phyloP scores from a whole-genome alignment of 495 filamentous ascomycete species.

The Evernia prunastri region DNA sequence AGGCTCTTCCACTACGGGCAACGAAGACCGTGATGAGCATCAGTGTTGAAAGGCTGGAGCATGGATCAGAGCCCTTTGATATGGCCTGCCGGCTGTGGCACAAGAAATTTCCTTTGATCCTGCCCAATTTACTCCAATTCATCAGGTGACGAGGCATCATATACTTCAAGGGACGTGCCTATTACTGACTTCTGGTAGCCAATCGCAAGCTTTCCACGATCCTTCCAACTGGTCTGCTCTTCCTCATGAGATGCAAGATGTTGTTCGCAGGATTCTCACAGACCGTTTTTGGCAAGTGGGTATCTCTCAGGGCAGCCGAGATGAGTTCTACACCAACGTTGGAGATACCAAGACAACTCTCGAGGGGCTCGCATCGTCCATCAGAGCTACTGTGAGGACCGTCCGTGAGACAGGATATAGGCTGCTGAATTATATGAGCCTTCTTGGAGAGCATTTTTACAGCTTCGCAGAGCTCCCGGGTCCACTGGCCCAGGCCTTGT shows the following conservation, averaged over 20 bases:
- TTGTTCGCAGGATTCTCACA: constrained; percentile 77
- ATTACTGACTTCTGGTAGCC: constrained; percentile 41
- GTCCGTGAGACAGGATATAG: constrained; percentile 90
- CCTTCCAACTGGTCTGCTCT: constrained; percentile 73
- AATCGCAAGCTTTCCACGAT: constrained; percentile 92
- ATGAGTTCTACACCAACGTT: constrained; percentile 92
- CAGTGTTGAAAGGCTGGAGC: constrained; percentile 81
- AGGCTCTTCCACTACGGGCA: constrained; percentile 70
- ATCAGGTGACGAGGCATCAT: constrained; percentile 50
- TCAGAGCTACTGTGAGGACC: constrained; percentile 78
- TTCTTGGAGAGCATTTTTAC: constrained; percentile 81
- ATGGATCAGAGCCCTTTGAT: constrained; percentile 56
- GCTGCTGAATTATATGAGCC: constrained; percentile 88
- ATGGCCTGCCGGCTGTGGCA: constrained; percentile 75
- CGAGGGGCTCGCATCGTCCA: constrained; percentile 89
- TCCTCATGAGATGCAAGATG: constrained; percentile 66
- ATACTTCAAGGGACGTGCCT: neutral
- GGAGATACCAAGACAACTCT: constrained; percentile 79
- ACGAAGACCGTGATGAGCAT: constrained; percentile 87
- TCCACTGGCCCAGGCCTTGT: constrained; percentile 77
- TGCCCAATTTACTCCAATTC: constrained; percentile 82
- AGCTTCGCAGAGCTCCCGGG: constrained; percentile 76
- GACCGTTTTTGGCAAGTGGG: constrained; percentile 99
- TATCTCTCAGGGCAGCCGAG: constrained; percentile 88
- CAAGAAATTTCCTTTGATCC: constrained; percentile 69